Conservation (phyloP, 2,329 filamentous ascomycete genomes). For the Ophiobolus disseminans region DNA sequence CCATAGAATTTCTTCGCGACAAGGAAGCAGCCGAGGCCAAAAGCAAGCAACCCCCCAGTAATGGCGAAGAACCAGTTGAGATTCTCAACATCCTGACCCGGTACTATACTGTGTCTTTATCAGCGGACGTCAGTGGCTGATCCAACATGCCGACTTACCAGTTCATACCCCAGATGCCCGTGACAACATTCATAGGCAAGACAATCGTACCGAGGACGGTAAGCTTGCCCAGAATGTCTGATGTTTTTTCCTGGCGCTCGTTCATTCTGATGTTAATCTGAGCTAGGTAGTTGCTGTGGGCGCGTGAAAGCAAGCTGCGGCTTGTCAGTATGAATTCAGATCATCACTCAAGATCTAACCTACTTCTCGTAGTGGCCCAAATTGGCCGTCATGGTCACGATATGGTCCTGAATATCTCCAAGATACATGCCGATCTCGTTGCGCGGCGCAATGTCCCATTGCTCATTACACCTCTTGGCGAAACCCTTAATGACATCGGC, state of each 20-base stretch:
- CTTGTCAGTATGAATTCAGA: constrained; percentile 17
- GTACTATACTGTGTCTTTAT: constrained; percentile 67
- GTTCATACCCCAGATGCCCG: constrained; percentile 98
- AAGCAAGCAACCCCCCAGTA: constrained; percentile 76
- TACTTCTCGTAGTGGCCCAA: constrained; percentile 95
- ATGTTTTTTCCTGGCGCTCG: constrained; percentile 93
- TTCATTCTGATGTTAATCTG: constrained; percentile 99
- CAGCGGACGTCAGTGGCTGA: not conserved
- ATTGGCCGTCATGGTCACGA: constrained; percentile 98
- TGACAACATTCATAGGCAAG: constrained; percentile 98
- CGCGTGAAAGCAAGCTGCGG: constrained; percentile 80
- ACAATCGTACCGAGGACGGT: constrained; percentile 97
- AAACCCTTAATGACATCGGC: constrained; percentile 99
- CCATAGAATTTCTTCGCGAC: constrained; percentile 74
- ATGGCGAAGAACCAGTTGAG: constrained; percentile 61
- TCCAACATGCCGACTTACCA: constrained; percentile 27
- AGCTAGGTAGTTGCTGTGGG: constrained; percentile 96
- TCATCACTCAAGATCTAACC: constrained; percentile 41
- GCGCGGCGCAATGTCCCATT: constrained; percentile 93
- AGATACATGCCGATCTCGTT: constrained; percentile 97
- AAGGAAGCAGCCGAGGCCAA: constrained; percentile 80
- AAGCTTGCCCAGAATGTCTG: constrained; percentile 91
- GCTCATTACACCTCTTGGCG: constrained; percentile 96
- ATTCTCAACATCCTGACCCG: constrained; percentile 84
- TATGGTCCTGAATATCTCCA: constrained; percentile 98